phyloP scores from a whole-genome alignment of 169 alveolate genomes.

The Miamiensis avidus region DNA sequence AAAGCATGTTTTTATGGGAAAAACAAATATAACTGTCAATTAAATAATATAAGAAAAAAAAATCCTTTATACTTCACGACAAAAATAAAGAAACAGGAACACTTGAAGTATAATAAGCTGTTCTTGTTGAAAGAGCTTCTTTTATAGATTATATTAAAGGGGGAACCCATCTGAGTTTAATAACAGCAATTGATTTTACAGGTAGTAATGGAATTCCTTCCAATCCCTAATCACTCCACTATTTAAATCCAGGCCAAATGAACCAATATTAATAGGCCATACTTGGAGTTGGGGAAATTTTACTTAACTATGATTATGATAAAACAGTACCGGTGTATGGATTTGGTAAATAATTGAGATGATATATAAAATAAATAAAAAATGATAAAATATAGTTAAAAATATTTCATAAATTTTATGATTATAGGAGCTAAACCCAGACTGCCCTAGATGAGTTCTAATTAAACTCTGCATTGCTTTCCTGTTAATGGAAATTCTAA shows the following conservation, averaged over 20 bases:
- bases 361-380: background rate
- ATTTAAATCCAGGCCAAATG: conserved; percentile 40
- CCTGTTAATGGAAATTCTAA: conserved; percentile 58
- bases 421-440: conserved; percentile 18
- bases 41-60: background rate
- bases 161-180: conserved; percentile 69
- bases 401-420: background rate
- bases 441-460: conserved; percentile 17
- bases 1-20: conserved; percentile 7
- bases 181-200: conserved; percentile 81
- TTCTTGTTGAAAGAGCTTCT: conserved; percentile 41
- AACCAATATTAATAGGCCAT: conserved; percentile 76
- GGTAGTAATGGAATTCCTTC: conserved; percentile 71
- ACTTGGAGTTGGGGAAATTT: conserved; percentile 58
- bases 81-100: conserved; percentile 9
- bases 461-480: conserved; percentile 56
- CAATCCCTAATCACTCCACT: conserved; percentile 64
- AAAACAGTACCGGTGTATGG: conserved; percentile 82
- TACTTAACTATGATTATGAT: conserved; percentile 77
- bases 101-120: conserved; percentile 7
- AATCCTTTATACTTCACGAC: conserved; percentile 7
- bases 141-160: conserved; percentile 74
- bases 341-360: conserved; percentile 59
- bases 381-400: background rate
- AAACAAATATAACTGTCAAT: background rate